Base-by-base conservation (phyloP, 352 stramenopile species). In the Globisporangium carolinianum region DNA sequence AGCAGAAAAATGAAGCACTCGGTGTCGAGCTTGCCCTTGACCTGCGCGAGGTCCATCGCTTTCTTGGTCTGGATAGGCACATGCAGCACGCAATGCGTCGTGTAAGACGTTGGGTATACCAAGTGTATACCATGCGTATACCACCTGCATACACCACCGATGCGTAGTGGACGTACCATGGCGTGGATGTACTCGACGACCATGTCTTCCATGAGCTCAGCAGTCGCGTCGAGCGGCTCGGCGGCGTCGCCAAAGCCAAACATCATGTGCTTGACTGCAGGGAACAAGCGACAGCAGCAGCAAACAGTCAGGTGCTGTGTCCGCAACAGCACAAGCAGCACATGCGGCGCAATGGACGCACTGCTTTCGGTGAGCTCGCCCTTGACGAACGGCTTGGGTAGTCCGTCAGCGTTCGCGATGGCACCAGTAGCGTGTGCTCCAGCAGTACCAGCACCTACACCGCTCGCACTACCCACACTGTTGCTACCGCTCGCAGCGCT, bases 1-100 rank as follows among this genome's bases (percentile, higher is more conserved):
- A 95, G 87, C n/a, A 90, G 67, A 52, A 95, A 94, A 52, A 91
- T 91, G 62, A 95, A 91, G 67, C 86, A 95, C 65, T 95, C 86
- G 35, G 82, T 87, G 60, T 95, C 86, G 32, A 95, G 63, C 49
- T 94, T 93, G 51, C 83, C 86, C 63, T 92, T 91, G 65, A 92
- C 70, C n/a, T 72, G 61, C 42, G 86, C 71, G 47, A 95, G 55
- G 37, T 91, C 82, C 75, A 94, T 80, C 12, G 84, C 83, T 50
- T 94, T 95, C 58, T 91, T 91, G 0, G 86, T 95, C 86, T 95
- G 51, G 4, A 2, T 50, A n/a, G 4, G 36, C 0, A 51, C 47
- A 47, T 48, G 18, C 53, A 35, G 24, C 18, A 14, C 11, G 8
- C 9, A 24, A 2, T 24, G 24, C 47, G 4, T 38, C 38, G 53